Evolutionary conservation across 257 asterid species (phyloP).

Genomic region (Eustoma russellianum): DNA sequence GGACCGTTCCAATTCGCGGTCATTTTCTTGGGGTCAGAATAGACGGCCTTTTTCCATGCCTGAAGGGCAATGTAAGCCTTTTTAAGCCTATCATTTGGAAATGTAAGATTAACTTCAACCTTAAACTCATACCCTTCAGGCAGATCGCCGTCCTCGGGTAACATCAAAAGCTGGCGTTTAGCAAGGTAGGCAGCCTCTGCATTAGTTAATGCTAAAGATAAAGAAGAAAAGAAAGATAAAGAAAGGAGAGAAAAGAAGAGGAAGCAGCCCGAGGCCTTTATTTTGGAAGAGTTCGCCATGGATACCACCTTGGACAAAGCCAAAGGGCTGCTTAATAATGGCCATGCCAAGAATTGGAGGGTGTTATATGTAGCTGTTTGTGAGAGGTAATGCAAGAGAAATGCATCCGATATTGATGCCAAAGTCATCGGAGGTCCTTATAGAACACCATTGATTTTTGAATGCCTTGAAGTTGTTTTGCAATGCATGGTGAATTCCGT

Average conservation of each 20-base stretch:
- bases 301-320: conserved; percentile 39
- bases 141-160: conserved; percentile 11
- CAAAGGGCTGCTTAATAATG: conserved; percentile 55
- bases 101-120: conserved; percentile 1
- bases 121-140: conserved; percentile 7
- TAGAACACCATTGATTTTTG: neutral
- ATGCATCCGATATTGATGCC: conserved; percentile 18
- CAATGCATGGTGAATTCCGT: neutral
- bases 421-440: conserved; percentile 14
- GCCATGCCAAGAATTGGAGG: conserved; percentile 6
- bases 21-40: conserved; percentile 67
- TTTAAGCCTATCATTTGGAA: conserved; percentile 38
- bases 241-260: conserved; percentile 19
- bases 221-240: conserved; percentile 12
- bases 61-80: conserved; percentile 59
- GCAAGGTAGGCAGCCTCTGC: conserved; percentile 20
- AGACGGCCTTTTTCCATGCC: conserved; percentile 62
- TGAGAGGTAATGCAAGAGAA: conserved; percentile 18
- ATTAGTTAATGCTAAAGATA: conserved; percentile 20
- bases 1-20: conserved; percentile 72
- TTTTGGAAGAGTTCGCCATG: conserved; percentile 36
- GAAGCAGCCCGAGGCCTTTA: conserved; percentile 47
- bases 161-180: conserved; percentile 20
- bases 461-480: neutral
- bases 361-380: conserved; percentile 21